These are phyloP conservation scores for Penstemon davidsonii DNA, from an alignment of 257 asterid genomes.

Conservation along the genomic window DNA sequence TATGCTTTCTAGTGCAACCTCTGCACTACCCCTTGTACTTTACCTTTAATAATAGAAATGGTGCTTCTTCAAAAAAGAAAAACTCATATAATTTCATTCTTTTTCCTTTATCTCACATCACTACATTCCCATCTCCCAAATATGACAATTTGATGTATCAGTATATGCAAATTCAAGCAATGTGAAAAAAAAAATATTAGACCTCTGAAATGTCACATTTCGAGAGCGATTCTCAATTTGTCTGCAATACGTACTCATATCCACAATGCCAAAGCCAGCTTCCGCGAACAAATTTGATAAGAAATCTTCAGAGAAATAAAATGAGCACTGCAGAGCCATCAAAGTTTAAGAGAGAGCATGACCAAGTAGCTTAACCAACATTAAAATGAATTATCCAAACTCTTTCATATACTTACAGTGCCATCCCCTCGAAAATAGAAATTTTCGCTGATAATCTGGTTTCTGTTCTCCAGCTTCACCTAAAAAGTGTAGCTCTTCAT, in stretches of 20 bases:
- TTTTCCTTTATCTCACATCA: not conserved
- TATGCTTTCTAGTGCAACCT: too few relatives aligned
- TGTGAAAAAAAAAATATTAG: slow-evolving; percentile 16
- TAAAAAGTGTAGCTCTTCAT: slow-evolving; percentile 35
- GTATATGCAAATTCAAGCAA: slow-evolving; percentile 18
- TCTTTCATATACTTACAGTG: slow-evolving; percentile 54
- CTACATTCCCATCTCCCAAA: slow-evolving; percentile 2
- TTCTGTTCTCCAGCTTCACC: slow-evolving; percentile 68
- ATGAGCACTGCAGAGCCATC: slow-evolving; percentile 61
- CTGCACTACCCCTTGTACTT: too few relatives aligned
- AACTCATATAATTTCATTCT: not conserved
- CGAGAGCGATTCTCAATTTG: slow-evolving; percentile 54
- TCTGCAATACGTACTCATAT: slow-evolving; percentile 51
- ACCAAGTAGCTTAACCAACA: slow-evolving; percentile 17
- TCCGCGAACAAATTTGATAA: slow-evolving; percentile 52
- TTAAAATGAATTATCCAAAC: slow-evolving; percentile 22
- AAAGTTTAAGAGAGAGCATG: slow-evolving; percentile 13
- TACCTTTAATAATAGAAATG: too few relatives aligned
- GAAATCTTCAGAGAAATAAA: slow-evolving; percentile 66
- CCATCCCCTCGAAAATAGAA: slow-evolving; percentile 77
- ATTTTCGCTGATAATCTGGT: slow-evolving; percentile 71
- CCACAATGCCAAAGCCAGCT: slow-evolving; percentile 59
- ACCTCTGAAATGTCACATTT: slow-evolving; percentile 63
- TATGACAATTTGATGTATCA: slow-evolving; percentile 9
- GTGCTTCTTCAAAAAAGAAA: too few relatives aligned